These are phyloP conservation scores for Naematelia aurantialba DNA, from an alignment of 768 basidiomycete species.

Conservation along the genomic window DNA sequence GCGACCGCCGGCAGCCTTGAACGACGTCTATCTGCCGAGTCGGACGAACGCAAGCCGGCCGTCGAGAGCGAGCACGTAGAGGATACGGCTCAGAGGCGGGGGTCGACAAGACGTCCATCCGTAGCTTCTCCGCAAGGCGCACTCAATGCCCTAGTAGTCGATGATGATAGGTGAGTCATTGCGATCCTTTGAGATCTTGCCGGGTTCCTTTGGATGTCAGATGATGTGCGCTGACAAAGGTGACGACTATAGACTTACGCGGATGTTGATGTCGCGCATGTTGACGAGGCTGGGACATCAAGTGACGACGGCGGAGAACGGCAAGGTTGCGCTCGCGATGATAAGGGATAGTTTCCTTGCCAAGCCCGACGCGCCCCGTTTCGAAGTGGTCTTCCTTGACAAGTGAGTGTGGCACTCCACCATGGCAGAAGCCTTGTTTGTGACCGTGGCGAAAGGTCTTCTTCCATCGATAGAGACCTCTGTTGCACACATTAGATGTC, in stretches of 20 bases:
- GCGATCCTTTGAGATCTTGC: too few species aligned
- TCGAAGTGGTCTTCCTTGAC: constrained; percentile 46
- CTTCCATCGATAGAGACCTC: too few species aligned
- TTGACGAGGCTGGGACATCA: constrained; percentile 45
- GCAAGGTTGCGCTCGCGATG: constrained; percentile 43
- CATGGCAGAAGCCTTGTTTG: too few species aligned
- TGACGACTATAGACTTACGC: constrained; percentile 31
- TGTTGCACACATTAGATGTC: too few species aligned
- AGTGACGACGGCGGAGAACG: constrained; percentile 47
- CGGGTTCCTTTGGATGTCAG: too few species aligned
- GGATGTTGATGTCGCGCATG: constrained; percentile 49
- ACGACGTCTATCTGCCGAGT: neutral
- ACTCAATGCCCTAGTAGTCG: constrained; percentile 42
- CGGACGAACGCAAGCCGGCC: neutral
- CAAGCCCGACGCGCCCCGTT: constrained; percentile 20
- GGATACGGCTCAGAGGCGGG: neutral
- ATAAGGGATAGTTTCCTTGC: constrained; percentile 30
- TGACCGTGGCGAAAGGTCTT: too few species aligned
- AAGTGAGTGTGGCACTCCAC: constrained; percentile 42
- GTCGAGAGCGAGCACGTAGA: neutral
- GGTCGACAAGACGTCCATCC: neutral
- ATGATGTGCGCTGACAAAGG: too few species aligned
- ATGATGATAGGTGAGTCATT: constrained; percentile 46
- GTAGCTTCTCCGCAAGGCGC: constrained; percentile 10
- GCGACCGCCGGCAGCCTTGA: too few species aligned